A percentile compares a stretch with the other conserved stretches of the same genome.
Evolutionary conservation across 805 yeast species (phyloP).

Genomic region (Yarrowia alimentaria): DNA sequence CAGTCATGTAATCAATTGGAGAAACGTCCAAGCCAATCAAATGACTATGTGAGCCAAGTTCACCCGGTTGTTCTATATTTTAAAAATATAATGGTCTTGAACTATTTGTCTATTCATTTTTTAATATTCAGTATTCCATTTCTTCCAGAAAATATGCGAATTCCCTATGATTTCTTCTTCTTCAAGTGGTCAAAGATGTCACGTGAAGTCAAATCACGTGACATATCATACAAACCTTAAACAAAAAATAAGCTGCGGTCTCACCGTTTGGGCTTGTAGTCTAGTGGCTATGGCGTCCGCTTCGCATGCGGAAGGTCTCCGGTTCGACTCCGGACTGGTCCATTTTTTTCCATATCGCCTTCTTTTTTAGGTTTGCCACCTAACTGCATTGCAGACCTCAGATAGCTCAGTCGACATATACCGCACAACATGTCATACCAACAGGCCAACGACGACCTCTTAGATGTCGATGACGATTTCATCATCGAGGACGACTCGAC

Average conservation of each 20-base stretch:
- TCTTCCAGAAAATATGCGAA: background rate
- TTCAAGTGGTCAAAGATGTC: no score
- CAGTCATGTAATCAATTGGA: no score
- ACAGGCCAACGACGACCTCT: slow-evolving; percentile 21
- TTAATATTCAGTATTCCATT: background rate
- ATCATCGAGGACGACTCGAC: slow-evolving; percentile 17
- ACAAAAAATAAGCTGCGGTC: no score
- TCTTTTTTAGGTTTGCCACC: slow-evolving; percentile 7
- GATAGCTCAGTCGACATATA: background rate
- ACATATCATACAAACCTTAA: no score
- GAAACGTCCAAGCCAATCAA: no score
- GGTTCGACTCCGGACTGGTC: slow-evolving; percentile 42
- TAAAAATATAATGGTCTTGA: no score
- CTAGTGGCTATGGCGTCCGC: slow-evolving; percentile 41
- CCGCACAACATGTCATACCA: slow-evolving; percentile 25
- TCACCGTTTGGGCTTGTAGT: slow-evolving; percentile 37
- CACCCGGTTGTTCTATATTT: no score
- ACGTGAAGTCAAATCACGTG: no score
- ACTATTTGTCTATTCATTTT: no score
- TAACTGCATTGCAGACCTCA: slow-evolving; percentile 2
- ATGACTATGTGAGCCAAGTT: no score
- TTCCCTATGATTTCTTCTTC: no score
- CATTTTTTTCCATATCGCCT: slow-evolving; percentile 30
- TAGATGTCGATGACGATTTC: slow-evolving; percentile 24
- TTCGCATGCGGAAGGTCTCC: slow-evolving; percentile 43